Base-by-base conservation (phyloP, 2,329 filamentous ascomycete species). In the Ascochyta lentis region DNA sequence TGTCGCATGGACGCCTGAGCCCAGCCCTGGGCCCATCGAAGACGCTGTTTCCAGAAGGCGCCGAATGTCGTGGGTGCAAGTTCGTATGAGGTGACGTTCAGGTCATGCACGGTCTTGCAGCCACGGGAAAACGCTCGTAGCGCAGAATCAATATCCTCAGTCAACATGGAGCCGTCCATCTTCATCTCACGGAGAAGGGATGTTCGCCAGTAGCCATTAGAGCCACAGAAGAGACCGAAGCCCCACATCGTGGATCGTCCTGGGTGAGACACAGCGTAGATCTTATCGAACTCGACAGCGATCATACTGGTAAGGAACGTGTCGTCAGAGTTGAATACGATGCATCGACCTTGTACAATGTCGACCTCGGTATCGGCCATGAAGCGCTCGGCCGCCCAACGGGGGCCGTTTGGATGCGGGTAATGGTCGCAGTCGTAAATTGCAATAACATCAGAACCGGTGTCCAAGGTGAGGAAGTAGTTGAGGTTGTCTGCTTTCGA, bases 341-440 rank as follows among this genome's bases (percentile, higher is more conserved):
- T 74, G 61, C 80, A 82, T 22, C 80, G 77, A 7, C 80, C 80
- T 67, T 82, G 80, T 6, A 82, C 80, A 51, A 81, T 79, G 49
- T 81, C 79, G 22, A 79, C 65, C n/a, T 75, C 71, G 7, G 70
- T 57, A 43, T 80, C 76, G 19, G 72, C 68, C 16, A 77, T 68
- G 58, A 82, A 81, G 39, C 79, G 73, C 60, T 82, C 80, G 12
- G 76, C 76, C 15, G 80, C 79, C 80, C 80, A 82, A 12, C 79
- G 69, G 7, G 79, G 77, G 24, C 76, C 78, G 61, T 81, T 77
- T 2, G 80, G 80, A 51, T 82, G 80, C 6, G 79, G 78, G 50
- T 80, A 81, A 65, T 82, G 80, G 57, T 81, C 80, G 55, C 77
- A 80, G 61, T 82, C 80, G 61, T 79, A 82, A 43, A 82, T 79